Evolutionary conservation across 495 filamentous ascomycete species (phyloP), one percentile per base, ranked within the genome.

Genomic region (Penicillium roqueforti): DNA sequence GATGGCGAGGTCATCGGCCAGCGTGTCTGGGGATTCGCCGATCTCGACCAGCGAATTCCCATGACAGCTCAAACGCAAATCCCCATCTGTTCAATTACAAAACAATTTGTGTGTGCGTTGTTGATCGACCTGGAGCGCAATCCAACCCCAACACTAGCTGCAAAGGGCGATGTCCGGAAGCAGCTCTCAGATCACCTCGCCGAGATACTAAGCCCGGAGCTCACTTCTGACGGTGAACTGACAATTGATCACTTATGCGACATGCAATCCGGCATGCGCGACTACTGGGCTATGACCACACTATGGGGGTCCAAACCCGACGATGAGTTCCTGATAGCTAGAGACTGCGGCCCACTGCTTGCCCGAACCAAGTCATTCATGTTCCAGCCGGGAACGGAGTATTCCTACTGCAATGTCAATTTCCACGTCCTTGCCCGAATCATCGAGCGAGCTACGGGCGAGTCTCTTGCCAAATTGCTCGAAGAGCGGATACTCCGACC

Each of bases 81-180:
- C 40, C 67, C 69, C 1, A 70, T 72, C 23, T 72, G 69, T 38
- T 72, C 69, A 7, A 72, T 70, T 40, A 67, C 67, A 1, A 72
- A 72, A 39, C 69, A 72, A 26, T 66, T 70, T 18, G 40, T 72
- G 1, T 70, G 67, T 39, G 61, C 59, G 14, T 25, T 72, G 13
- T 36, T 70, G 28, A 34, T 61, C 2, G 69, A 72, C 34, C 50
- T 72, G 4, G 34, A 70, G 18, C 65, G 62, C 18, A 60, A 59
- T 23, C 62, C 58, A 9, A 53, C 65, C 1, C 52, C 65, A 9
- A 44, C 45, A 4, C 54, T 65, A 48, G 50, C 53, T 9, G 55
- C 54, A 14, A 60, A 61, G 13, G 63, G 63, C 1, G 53, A 64
- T 20, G 54, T 59, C 18, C 54, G 48, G 13, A 39, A 47, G 37